Evolutionary conservation across 2,329 filamentous ascomycete genomes (phyloP), one percentile per base, ranked within the genome.

Genomic region (Monosporascus ibericus): DNA sequence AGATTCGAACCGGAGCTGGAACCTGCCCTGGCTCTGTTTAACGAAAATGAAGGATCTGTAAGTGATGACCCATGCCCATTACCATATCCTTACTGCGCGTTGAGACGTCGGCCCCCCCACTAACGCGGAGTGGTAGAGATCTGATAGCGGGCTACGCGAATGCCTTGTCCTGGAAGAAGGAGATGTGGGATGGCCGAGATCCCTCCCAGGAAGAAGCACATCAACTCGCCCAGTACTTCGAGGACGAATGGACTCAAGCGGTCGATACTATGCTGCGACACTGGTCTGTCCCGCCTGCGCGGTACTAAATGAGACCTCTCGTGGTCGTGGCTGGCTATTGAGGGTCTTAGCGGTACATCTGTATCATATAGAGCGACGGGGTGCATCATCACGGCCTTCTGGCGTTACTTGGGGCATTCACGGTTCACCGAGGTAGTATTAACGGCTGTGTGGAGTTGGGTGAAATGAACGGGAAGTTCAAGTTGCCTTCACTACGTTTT

Each of bases 21-120:
- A 90, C 64, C 75, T 87, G 60, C 87, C 85, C 42, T 90, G 87
- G 86, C 71, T 90, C 46, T 82, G 87, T 34, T 70, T 90, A 9
- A 72, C 71, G 42, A 88, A 88, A 67, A 83, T 89, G 48, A 74
- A 77, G 22, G 79, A 82, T 52, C 82, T 85, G 84, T 86, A 71
- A 68, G 80, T 74, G 24, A n/a, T 22, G 17, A 40, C 40, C 30
- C 37, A 14, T 11, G 11, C 4, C 34, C 22, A 39, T 47, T 52
- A 47, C 18, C 18, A 17, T 52, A 48, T 22, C 34, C 38, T 5
- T 15, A 15, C 24, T 36, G 18, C 50, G 11, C 36, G 5, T 18
- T 22, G 51, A 3, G 6, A 22, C 17, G 20, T 47, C 11, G 47
- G 47, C 27, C 30, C 24, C 14, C 18, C 22, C 6, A 22, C 18